Conservation (phyloP, 768 basidiomycete species). For the Floccularia luteovirens region DNA sequence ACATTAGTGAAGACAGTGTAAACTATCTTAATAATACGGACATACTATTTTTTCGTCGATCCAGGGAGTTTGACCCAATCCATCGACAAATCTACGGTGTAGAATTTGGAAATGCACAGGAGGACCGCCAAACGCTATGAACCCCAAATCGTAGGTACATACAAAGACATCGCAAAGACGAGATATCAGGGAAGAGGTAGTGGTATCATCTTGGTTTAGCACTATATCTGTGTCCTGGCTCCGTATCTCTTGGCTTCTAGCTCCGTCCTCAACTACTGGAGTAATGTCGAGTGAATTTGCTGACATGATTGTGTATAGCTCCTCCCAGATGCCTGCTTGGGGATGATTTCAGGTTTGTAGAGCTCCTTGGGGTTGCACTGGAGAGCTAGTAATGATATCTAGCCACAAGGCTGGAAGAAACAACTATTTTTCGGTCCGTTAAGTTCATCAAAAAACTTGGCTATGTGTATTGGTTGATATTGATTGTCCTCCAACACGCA, state of each 20-base stretch:
- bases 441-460: too few relatives aligned
- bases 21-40: slow-evolving; percentile 5
- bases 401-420: too few relatives aligned
- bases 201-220: slow-evolving; percentile 6
- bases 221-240: not conserved
- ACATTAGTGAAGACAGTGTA: slow-evolving; percentile 1
- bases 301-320: too few relatives aligned
- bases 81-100: slow-evolving; percentile 29
- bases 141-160: slow-evolving; percentile 30
- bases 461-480: too few relatives aligned
- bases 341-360: too few relatives aligned
- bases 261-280: too few relatives aligned
- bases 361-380: too few relatives aligned
- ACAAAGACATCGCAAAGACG: slow-evolving; percentile 22
- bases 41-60: slow-evolving; percentile 32
- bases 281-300: too few relatives aligned
- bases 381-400: too few relatives aligned
- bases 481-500: too few relatives aligned
- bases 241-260: not conserved
- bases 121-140: slow-evolving; percentile 42
- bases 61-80: slow-evolving; percentile 24
- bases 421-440: too few relatives aligned
- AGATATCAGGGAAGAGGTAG: slow-evolving; percentile 11
- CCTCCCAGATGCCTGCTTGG: too few relatives aligned
- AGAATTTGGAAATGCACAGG: slow-evolving; percentile 42